These are phyloP conservation scores for Pseudogymnoascus sp. DNA, from an alignment of 2,329 filamentous ascomycete genomes.

Conservation along the genomic window DNA sequence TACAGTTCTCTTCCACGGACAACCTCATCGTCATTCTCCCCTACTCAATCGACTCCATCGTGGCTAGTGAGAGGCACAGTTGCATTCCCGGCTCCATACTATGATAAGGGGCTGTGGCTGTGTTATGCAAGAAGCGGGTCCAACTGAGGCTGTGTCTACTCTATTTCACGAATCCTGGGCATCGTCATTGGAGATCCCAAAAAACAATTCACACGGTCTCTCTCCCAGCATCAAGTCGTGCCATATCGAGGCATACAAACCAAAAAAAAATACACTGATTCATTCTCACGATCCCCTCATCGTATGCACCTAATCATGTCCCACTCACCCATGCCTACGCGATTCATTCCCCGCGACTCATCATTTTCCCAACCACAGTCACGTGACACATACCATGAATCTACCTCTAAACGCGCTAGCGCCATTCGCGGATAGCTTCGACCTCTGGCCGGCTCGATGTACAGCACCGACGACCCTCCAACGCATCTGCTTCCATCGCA, in stretches of 20 bases:
- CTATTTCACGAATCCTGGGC: background rate
- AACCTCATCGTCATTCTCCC: background rate
- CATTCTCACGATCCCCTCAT: background rate
- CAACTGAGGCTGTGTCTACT: background rate
- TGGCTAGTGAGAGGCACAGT: background rate
- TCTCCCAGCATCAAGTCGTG: background rate
- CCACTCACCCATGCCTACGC: background rate
- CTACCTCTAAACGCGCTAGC: background rate
- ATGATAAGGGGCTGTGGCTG: conserved; percentile 3
- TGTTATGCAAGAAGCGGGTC: background rate
- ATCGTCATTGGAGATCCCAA: background rate
- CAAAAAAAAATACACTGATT: background rate
- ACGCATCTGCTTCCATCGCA: background rate
- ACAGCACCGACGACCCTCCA: background rate
- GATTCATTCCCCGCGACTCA: background rate
- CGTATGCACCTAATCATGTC: background rate
- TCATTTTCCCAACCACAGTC: background rate
- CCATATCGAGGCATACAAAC: background rate
- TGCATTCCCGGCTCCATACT: background rate
- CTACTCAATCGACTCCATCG: background rate
- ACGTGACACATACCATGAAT: background rate
- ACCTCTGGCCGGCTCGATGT: background rate
- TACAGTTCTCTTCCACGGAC: background rate
- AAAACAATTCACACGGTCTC: background rate
- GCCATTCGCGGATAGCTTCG: conserved; percentile 1